A percentile compares a stretch with the other conserved stretches of the same genome.
phyloP scores from a whole-genome alignment of 2,329 filamentous ascomycete species.

The Alternaria infectoria region DNA sequence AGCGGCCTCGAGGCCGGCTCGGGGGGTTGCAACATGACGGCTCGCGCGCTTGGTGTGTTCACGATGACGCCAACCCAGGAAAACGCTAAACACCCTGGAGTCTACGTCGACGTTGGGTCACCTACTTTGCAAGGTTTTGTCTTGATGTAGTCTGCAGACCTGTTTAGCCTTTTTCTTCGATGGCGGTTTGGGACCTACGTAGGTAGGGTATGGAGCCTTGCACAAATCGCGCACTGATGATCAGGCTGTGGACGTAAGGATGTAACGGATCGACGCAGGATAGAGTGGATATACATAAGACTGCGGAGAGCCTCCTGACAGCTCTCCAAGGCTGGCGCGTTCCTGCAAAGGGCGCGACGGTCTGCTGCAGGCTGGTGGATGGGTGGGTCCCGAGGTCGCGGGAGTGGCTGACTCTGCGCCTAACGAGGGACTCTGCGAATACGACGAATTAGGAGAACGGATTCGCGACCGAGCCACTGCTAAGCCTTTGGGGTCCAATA shows the following conservation, averaged over 20 bases:
- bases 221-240: conserved; percentile 9
- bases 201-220: conserved; percentile 4
- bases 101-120: too few relatives aligned
- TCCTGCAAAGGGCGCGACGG: conserved; percentile 13
- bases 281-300: conserved; percentile 31
- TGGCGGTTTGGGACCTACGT: conserved; percentile 3
- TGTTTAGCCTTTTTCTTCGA: too few relatives aligned
- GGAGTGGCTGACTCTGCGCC: conserved; percentile 34
- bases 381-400: conserved; percentile 32
- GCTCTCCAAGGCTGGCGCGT: conserved; percentile 3
- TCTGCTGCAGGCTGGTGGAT: conserved; percentile 12
- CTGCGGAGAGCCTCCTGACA: conserved; percentile 35
- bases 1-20: conserved; percentile 38
- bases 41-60: conserved; percentile 24
- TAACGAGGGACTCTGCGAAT: conserved; percentile 2
- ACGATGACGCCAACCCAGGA: too few relatives aligned
- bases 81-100: too few relatives aligned
- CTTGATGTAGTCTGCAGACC: too few relatives aligned
- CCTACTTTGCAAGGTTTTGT: too few relatives aligned
- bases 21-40: conserved; percentile 36
- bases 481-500: conserved; percentile 19
- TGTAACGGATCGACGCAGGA: conserved; percentile 20
- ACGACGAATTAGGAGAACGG: not conserved
- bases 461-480: conserved; percentile 11
- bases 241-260: conserved; percentile 8